Evolutionary conservation across 2,329 filamentous ascomycete genomes (phyloP).

Genomic region (Arachnopeziza araneosa): DNA sequence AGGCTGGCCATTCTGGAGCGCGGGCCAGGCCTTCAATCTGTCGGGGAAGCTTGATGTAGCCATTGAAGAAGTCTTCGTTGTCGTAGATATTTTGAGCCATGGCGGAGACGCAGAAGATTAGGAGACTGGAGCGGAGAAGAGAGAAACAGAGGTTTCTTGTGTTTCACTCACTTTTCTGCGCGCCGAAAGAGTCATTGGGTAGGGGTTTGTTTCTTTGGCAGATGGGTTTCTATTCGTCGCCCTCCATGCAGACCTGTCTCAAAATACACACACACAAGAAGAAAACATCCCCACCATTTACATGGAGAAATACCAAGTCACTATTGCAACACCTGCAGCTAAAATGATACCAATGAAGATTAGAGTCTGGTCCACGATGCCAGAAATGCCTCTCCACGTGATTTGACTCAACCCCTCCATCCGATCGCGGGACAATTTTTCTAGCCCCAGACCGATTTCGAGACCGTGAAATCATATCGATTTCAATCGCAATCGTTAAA

Average conservation of each 20-base stretch:
- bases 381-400: neutral
- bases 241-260: neutral
- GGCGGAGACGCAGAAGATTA: neutral
- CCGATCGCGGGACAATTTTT: neutral
- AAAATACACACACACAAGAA: no score
- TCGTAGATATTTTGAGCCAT: conserved; percentile 41
- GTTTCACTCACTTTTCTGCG: neutral
- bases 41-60: conserved; percentile 38
- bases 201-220: neutral
- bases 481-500: neutral
- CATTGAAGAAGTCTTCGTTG: conserved; percentile 37
- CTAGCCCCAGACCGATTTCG: neutral
- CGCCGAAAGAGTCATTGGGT: neutral
- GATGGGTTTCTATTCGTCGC: neutral
- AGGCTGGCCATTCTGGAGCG: conserved; percentile 40
- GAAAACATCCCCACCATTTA: no score
- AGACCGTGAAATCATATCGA: neutral
- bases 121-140: no score
- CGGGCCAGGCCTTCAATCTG: conserved; percentile 36
- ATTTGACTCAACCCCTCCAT: neutral
- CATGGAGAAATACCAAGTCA: no score
- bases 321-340: no score
- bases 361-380: neutral
- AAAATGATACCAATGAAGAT: neutral
- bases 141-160: neutral